A percentile compares a stretch with the other conserved stretches of the same genome.
These are phyloP conservation scores for Monosporozyma servazzii DNA, from an alignment of 805 yeast genomes.

Conservation along the genomic window DNA sequence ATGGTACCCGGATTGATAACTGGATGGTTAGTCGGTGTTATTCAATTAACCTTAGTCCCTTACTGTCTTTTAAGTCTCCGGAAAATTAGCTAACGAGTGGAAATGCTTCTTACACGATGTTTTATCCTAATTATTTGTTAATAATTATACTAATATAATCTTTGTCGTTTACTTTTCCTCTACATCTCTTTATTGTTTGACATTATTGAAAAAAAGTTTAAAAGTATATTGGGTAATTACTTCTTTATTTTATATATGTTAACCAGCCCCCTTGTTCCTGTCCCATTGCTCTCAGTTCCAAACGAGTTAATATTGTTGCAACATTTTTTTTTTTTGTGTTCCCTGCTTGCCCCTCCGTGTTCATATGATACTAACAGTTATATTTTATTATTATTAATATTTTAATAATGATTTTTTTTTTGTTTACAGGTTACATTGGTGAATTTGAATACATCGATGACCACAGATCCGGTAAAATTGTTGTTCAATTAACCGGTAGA, in stretches of 20 bases:
- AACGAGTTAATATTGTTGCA: not conserved
- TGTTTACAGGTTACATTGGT: slow-evolving; percentile 62
- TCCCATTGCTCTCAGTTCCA: not conserved
- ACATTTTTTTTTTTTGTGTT: not conserved
- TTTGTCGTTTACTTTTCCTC: slow-evolving; percentile 61
- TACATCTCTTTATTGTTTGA: slow-evolving; percentile 32
- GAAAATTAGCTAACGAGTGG: slow-evolving; percentile 50
- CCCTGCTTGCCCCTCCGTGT: not conserved
- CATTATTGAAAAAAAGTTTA: not conserved
- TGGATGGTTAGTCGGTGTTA: slow-evolving; percentile 81
- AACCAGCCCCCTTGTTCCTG: not conserved
- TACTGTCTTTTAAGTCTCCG: slow-evolving; percentile 97
- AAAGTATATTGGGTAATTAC: not conserved
- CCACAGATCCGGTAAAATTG: slow-evolving; percentile 98
- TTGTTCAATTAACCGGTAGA: slow-evolving; percentile 93
- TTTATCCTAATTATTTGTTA: not conserved
- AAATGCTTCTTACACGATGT: slow-evolving; percentile 61
- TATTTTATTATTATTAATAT: not conserved
- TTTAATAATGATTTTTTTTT: slow-evolving; percentile 1
- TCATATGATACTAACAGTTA: not conserved
- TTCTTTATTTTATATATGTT: not conserved
- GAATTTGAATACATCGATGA: slow-evolving; percentile 97
- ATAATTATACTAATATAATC: slow-evolving; percentile 18
- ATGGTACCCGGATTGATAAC: slow-evolving; percentile 83
- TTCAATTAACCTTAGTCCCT: slow-evolving; percentile 50